Percentiles rank a stretch among this genome's conserved stretches.
Conservation (phyloP, 164 flowering plant genomes). For the Akebia trifoliata region DNA sequence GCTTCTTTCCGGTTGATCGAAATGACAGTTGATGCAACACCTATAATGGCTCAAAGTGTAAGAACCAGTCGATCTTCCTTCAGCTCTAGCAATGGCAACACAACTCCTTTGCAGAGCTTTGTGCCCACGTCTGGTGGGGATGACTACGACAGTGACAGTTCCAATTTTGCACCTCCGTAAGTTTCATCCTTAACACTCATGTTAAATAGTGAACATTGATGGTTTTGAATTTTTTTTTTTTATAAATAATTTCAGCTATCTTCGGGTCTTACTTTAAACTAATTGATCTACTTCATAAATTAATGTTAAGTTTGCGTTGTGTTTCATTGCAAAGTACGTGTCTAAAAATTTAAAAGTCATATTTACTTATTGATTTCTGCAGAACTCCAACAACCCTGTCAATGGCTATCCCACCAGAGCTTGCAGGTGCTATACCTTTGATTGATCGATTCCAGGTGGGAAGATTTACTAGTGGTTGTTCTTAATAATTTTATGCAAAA, state of each 20-base stretch:
- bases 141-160: slow-evolving; percentile 87
- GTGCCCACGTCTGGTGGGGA: slow-evolving; percentile 53
- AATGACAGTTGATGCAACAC: slow-evolving; percentile 53
- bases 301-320: neutral
- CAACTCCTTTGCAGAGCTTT: slow-evolving; percentile 44
- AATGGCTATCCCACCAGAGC: slow-evolving; percentile 67
- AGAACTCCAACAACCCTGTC: slow-evolving; percentile 72
- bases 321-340: neutral
- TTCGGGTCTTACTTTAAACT: neutral
- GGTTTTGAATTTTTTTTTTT: neutral
- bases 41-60: slow-evolving; percentile 41
- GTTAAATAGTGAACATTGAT: neutral
- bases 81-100: slow-evolving; percentile 57
- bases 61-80: slow-evolving; percentile 52
- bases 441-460: slow-evolving; percentile 86
- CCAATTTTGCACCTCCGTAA: slow-evolving; percentile 79
- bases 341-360: neutral
- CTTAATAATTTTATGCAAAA: neutral
- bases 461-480: neutral
- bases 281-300: no score
- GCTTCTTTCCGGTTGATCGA: slow-evolving; percentile 8
- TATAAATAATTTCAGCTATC: no score
- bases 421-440: slow-evolving; percentile 90
- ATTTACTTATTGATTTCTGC: slow-evolving; percentile 16
- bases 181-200: slow-evolving; percentile 14